Evolutionary conservation across 2,329 filamentous ascomycete species (phyloP).

Genomic region (Aspergillus fructus): DNA sequence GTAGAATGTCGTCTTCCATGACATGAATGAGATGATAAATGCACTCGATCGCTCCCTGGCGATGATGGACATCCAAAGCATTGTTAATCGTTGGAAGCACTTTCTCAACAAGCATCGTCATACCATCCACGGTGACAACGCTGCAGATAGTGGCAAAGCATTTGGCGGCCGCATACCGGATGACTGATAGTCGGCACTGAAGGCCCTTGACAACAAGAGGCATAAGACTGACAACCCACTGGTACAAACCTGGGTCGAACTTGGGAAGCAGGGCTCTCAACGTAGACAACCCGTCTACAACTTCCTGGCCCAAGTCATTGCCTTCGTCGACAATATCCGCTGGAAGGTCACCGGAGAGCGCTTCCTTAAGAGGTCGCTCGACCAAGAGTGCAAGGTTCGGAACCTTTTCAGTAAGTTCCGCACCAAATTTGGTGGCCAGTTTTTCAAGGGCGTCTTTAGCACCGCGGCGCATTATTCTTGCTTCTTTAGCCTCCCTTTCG

Average conservation of each 20-base stretch:
- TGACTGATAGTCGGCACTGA: constrained; percentile 83
- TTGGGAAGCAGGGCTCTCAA: constrained; percentile 92
- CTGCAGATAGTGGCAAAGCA: constrained; percentile 97
- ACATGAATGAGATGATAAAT: constrained; percentile 97
- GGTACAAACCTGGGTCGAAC: constrained; percentile 70
- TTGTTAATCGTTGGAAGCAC: constrained; percentile 92
- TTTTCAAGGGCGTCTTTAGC: constrained; percentile 94
- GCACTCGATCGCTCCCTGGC: constrained; percentile 91
- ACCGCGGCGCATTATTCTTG: constrained; percentile 84
- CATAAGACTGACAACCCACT: constrained; percentile 79
- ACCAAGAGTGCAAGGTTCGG: constrained; percentile 80
- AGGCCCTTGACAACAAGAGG: constrained; percentile 84
- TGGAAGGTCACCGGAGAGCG: constrained; percentile 72
- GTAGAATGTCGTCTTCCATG: constrained; percentile 94
- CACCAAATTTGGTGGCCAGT: constrained; percentile 75
- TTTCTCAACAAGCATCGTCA: constrained; percentile 92
- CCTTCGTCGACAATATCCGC: constrained; percentile 71
- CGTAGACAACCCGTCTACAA: constrained; percentile 90
- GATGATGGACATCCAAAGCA: constrained; percentile 78
- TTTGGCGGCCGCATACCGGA: constrained; percentile 95
- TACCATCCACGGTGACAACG: constrained; percentile 89
- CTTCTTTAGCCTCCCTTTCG: constrained; percentile 83
- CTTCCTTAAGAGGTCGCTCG: constrained; percentile 72
- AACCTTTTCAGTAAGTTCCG: constrained; percentile 74
- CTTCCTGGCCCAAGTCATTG: constrained; percentile 78